A percentile compares a stretch with the other conserved stretches of the same genome.
These are phyloP conservation scores for Gracilaria vermiculophylla DNA, from an alignment of 23 red algal species.

Conservation along the genomic window DNA sequence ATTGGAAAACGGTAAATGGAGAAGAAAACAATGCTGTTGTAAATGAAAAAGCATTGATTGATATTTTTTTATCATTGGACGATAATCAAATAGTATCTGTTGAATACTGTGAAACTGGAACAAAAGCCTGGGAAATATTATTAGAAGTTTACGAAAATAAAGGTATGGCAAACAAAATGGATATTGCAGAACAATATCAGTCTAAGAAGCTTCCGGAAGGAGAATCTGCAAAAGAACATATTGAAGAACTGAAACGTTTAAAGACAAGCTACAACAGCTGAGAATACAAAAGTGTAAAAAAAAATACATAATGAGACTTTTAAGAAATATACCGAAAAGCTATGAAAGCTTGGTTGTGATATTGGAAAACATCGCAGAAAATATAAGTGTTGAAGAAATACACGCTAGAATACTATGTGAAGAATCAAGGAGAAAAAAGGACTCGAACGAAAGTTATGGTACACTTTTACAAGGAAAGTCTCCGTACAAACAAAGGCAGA, in stretches of 20 bases:
- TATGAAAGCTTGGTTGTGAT: not conserved
- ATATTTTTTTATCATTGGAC: not conserved
- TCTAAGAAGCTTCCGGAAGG: not conserved
- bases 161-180: constrained; percentile 5
- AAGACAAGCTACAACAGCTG: not conserved
- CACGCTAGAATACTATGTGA: not conserved
- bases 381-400: not conserved
- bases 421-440: not conserved
- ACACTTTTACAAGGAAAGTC: not conserved
- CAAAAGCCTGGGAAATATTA: not conserved
- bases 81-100: not conserved
- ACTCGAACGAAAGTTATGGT: not conserved
- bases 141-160: not conserved
- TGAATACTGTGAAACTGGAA: not conserved
- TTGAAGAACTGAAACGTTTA: not conserved
- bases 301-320: not conserved
- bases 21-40: not conserved
- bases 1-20: not conserved
- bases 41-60: not conserved
- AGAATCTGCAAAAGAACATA: not conserved
- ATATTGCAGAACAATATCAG: not conserved
- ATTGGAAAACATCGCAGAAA: not conserved
- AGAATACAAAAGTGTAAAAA: not conserved
- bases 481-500: not conserved
- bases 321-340: not conserved